These are phyloP conservation scores for Lathyrus tuberosus DNA, from an alignment of 306 rosid species.

Conservation along the genomic window DNA sequence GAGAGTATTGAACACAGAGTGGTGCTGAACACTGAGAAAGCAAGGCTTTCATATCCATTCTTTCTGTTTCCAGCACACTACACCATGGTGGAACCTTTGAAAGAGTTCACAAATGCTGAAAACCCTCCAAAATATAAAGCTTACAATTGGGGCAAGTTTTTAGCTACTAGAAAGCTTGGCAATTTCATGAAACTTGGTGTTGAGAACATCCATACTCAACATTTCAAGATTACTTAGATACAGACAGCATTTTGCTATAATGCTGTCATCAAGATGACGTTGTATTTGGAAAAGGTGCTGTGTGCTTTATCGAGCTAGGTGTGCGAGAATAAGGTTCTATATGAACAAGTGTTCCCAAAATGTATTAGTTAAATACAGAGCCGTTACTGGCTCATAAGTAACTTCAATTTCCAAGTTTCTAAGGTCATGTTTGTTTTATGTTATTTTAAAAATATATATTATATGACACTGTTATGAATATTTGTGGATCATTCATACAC, in stretches of 20 bases:
- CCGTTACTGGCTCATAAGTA: not conserved
- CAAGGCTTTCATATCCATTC: constrained; percentile 58
- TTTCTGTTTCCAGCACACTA: constrained; percentile 63
- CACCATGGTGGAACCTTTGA: constrained; percentile 55
- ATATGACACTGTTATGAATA: not conserved
- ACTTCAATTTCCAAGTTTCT: not conserved
- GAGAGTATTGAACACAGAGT: constrained; percentile 44
- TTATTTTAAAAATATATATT: not conserved
- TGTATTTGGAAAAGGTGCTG: constrained; percentile 3
- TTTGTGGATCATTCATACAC: too few species aligned
- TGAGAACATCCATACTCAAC: constrained; percentile 52
- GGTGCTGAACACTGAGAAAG: constrained; percentile 44
- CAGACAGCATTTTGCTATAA: not conserved
- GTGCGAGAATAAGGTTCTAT: constrained; percentile 7
- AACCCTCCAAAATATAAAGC: constrained; percentile 55
- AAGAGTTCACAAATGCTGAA: constrained; percentile 48
- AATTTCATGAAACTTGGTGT: constrained; percentile 54
- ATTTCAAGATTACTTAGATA: constrained; percentile 46
- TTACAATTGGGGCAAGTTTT: constrained; percentile 60
- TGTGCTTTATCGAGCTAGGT: not conserved
- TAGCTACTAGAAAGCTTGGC: constrained; percentile 39
- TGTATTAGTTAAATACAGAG: constrained; percentile 23
- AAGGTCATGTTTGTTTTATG: not conserved
- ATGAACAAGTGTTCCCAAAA: not conserved
- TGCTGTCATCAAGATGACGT: not conserved